These are phyloP conservation scores for Wickerhamiella spandovensis DNA, from an alignment of 805 yeast genomes.

Conservation along the genomic window DNA sequence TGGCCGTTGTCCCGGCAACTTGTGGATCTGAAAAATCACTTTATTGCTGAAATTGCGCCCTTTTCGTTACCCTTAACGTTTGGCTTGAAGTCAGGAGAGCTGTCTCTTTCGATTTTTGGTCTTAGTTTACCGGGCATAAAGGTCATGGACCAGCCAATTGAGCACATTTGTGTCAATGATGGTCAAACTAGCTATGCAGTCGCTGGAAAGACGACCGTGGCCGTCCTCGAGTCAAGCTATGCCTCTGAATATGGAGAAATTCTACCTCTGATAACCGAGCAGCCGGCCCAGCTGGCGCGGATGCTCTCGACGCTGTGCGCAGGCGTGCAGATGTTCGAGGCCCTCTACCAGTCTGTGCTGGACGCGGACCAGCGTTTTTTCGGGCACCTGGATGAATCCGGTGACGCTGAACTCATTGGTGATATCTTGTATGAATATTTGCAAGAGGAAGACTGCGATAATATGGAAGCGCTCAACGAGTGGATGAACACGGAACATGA, in stretches of 20 bases:
- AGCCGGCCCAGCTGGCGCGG: background rate
- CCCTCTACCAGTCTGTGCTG: background rate
- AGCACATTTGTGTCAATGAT: background rate
- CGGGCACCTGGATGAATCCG: background rate
- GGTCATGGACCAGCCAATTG: background rate
- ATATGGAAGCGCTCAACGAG: background rate
- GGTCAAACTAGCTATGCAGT: background rate
- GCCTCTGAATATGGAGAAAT: background rate
- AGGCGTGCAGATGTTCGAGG: background rate
- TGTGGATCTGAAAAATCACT: background rate
- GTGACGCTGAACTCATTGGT: too few species aligned
- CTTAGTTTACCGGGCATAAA: background rate
- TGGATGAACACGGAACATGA: constrained; percentile 18
- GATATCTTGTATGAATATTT: background rate
- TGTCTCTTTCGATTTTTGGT: constrained; percentile 6
- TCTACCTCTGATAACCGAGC: background rate
- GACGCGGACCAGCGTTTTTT: background rate
- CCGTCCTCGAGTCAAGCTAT: background rate
- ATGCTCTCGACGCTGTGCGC: background rate
- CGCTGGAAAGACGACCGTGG: background rate
- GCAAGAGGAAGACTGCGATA: background rate
- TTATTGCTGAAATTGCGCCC: background rate
- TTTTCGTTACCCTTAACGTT: background rate
- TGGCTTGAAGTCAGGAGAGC: background rate
- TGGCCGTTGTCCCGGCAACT: constrained; percentile 11